Percentiles rank a stretch among this genome's conserved stretches.
phyloP scores from a whole-genome alignment of 192 early-diverging fungal species.

The Backusella psychrophila region DNA sequence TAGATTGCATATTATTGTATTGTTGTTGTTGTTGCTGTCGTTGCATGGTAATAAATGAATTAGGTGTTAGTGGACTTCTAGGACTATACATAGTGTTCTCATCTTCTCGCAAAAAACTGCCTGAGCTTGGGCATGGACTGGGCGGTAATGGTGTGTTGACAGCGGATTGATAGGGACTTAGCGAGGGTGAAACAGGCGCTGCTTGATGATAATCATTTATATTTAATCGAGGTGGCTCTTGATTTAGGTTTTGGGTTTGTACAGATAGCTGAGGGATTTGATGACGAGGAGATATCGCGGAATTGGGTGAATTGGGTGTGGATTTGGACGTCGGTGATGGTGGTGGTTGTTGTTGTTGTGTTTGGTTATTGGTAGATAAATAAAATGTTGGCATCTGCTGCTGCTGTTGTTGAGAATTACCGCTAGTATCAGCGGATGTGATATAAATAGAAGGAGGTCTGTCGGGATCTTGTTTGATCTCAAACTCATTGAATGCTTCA shows the following conservation, averaged over 20 bases:
- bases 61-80: slow-evolving; percentile 10
- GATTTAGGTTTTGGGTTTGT: slow-evolving; percentile 32
- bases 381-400: slow-evolving; percentile 16
- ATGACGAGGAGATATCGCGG: slow-evolving; percentile 18
- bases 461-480: slow-evolving; percentile 21
- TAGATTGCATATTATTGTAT: not conserved
- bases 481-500: not conserved
- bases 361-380: not conserved
- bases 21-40: not conserved
- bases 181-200: slow-evolving; percentile 14
- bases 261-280: slow-evolving; percentile 21
- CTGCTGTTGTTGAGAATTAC: not conserved
- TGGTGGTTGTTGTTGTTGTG: not conserved
- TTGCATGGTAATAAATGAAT: not conserved
- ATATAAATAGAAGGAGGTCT: slow-evolving; percentile 51
- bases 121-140: slow-evolving; percentile 24
- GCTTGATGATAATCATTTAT: not conserved
- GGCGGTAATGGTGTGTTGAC: slow-evolving; percentile 54
- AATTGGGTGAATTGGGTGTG: not conserved
- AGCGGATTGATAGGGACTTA: slow-evolving; percentile 43
- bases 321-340: not conserved
- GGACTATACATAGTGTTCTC: not conserved
- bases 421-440: slow-evolving; percentile 45
- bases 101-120: not conserved
- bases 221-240: not conserved